Percentiles rank a stretch among this genome's conserved stretches.
Conservation (phyloP, 345 rosid species). For the Populus tremula region DNA sequence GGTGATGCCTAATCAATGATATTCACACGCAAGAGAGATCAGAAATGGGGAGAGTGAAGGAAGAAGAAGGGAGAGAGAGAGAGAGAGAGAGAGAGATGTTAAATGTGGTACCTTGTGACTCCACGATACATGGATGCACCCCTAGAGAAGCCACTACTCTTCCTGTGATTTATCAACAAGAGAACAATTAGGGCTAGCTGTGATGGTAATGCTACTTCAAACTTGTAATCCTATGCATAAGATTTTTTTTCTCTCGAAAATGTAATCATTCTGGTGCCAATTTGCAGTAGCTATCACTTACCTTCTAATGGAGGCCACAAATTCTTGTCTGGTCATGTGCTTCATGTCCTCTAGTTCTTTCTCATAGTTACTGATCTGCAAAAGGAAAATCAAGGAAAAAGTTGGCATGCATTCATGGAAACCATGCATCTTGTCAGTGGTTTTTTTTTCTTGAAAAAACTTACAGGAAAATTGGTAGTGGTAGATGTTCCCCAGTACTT, state of each 20-base stretch:
- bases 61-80: not conserved
- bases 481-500: slow-evolving; percentile 99
- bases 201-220: too few species aligned
- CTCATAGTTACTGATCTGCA: slow-evolving; percentile 86
- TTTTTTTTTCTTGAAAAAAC: not conserved
- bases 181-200: not conserved
- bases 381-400: not conserved
- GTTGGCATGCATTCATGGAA: too few species aligned
- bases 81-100: not conserved
- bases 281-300: slow-evolving; percentile 4
- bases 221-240: not conserved
- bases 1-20: slow-evolving; percentile 70
- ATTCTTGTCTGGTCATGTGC: slow-evolving; percentile 97
- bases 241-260: not conserved
- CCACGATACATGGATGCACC: slow-evolving; percentile 99
- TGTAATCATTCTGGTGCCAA: not conserved
- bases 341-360: slow-evolving; percentile 98
- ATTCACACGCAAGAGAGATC: not conserved
- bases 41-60: not conserved
- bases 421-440: not conserved
- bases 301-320: slow-evolving; percentile 97
- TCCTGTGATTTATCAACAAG: slow-evolving; percentile 42
- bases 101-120: slow-evolving; percentile 65
- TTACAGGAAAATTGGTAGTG: slow-evolving; percentile 89
- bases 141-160: slow-evolving; percentile 97